Evolutionary conservation across 768 basidiomycete species (phyloP), one percentile per base, ranked within the genome.

Genomic region (Exidia glandulosa): DNA sequence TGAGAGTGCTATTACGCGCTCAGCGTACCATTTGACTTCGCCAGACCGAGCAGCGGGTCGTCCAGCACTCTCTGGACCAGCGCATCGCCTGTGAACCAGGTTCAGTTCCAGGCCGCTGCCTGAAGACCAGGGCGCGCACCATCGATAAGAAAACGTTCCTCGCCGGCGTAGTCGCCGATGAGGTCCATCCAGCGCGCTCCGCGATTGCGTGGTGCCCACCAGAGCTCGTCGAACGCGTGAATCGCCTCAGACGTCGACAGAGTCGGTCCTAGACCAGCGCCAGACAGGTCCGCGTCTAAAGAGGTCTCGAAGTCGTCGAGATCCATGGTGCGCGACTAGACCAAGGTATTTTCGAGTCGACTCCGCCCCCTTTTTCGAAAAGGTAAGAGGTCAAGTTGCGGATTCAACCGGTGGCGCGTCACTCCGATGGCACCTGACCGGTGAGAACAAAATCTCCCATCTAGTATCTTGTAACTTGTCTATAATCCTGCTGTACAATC

Each of bases 141-240:
- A 68, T 87, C 84, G 60, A 88, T 73, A 41, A 86, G 65, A 65
- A 88, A 88, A 16, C 76, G 75, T 66, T 88, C 86, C 34, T 67
- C 77, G 1, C 86, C 86, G 25, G 82, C 85, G 67, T 86, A 87
- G 65, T 86, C 86, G 3, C 85, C 84, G 31, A 87, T 70, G 9
- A 87, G 73, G 67, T 87, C 86, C 85, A 87, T 86, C 81, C 79
- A 81, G 60, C 81, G 67, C 13, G 75, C 77, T 30, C 66, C 61
- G 60, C 74, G 70, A 66, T 69, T 71, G 30, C 69, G 67, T 13
- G 56, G 47, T 31, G 68, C 63, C 61, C 75, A 79, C 79, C 79
- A 81, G 50, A 60, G 60, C 14, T 61, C 62, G 63, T 78, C 76
- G 6, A 78, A 58, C 58, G 63, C 63, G 23, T 64, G 59, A 16